Evolutionary conservation across 2,329 filamentous ascomycete genomes (phyloP).

Genomic region (Alternaria metachromatica): DNA sequence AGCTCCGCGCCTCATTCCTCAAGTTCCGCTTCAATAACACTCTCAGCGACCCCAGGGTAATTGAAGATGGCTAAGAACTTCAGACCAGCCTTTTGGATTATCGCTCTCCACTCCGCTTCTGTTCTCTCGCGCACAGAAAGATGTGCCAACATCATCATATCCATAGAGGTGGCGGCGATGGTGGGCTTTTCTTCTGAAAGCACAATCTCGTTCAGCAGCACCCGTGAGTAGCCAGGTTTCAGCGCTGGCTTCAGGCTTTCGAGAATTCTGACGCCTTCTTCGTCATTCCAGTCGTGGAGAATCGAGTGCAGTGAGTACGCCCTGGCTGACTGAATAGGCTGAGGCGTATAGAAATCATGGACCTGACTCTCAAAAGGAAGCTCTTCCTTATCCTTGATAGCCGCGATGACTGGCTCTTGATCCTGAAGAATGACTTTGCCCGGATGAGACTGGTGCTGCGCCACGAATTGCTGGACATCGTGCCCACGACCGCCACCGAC

Average conservation of each 20-base stretch:
- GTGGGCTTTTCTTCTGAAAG: conserved; percentile 15
- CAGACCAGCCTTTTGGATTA: conserved; percentile 17
- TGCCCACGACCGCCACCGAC: conserved; percentile 54
- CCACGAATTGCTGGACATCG: conserved; percentile 44
- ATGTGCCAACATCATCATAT: conserved; percentile 26
- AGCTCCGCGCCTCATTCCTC: background rate
- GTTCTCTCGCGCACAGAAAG: conserved; percentile 15
- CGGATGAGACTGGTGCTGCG: conserved; percentile 41
- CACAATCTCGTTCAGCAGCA: conserved; percentile 24
- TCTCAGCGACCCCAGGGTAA: conserved; percentile 22
- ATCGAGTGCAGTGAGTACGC: conserved; percentile 31
- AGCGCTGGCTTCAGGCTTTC: conserved; percentile 21
- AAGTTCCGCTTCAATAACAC: conserved; percentile 23
- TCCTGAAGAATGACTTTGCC: conserved; percentile 60
- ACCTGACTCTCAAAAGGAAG: conserved; percentile 39
- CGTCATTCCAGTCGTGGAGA: conserved; percentile 33
- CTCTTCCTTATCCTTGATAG: conserved; percentile 22
- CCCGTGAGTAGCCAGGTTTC: conserved; percentile 20
- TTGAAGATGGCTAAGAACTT: conserved; percentile 10
- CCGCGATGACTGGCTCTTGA: conserved; percentile 46
- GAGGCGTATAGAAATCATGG: conserved; percentile 57
- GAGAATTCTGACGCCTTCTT: conserved; percentile 22
- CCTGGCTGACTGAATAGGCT: conserved; percentile 53
- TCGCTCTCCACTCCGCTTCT: conserved; percentile 11
- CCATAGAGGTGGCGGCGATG: conserved; percentile 14